phyloP scores from a whole-genome alignment of 345 rosid genomes.

The Citropsis articulata region DNA sequence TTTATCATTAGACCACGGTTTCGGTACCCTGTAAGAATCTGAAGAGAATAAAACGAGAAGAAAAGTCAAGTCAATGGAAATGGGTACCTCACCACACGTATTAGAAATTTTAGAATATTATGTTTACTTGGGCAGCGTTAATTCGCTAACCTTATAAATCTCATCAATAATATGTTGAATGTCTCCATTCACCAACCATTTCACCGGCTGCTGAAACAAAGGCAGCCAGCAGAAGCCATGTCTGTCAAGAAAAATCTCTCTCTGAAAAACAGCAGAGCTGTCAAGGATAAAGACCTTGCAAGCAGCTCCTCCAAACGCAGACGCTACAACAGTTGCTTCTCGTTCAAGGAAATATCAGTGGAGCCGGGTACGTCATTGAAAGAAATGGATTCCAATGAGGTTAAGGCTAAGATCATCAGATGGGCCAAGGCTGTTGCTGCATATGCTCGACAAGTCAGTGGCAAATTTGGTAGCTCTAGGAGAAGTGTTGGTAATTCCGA shows the following conservation, averaged over 20 bases:
- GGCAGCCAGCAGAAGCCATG: constrained; percentile 26
- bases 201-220: background rate
- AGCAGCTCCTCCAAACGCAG: constrained; percentile 8
- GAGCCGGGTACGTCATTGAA: constrained; percentile 44
- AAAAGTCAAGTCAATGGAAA: constrained; percentile 35
- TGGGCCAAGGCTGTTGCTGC: constrained; percentile 85
- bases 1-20: background rate
- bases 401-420: constrained; percentile 65
- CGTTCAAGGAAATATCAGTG: constrained; percentile 43
- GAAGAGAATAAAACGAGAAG: constrained; percentile 2
- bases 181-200: background rate
- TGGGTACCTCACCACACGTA: constrained; percentile 13
- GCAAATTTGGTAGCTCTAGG: constrained; percentile 31
- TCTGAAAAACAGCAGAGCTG: background rate
- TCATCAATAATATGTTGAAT: background rate
- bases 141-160: background rate
- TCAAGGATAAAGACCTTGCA: background rate
- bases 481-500: background rate
- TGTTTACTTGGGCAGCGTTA: background rate
- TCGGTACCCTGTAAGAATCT: background rate
- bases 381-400: constrained; percentile 56
- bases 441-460: constrained; percentile 80
- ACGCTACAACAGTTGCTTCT: constrained; percentile 31
- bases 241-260: constrained; percentile 36
- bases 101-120: background rate